These are phyloP conservation scores for Helotiales sp. DNA, from an alignment of 2,329 filamentous ascomycete species.

Conservation along the genomic window DNA sequence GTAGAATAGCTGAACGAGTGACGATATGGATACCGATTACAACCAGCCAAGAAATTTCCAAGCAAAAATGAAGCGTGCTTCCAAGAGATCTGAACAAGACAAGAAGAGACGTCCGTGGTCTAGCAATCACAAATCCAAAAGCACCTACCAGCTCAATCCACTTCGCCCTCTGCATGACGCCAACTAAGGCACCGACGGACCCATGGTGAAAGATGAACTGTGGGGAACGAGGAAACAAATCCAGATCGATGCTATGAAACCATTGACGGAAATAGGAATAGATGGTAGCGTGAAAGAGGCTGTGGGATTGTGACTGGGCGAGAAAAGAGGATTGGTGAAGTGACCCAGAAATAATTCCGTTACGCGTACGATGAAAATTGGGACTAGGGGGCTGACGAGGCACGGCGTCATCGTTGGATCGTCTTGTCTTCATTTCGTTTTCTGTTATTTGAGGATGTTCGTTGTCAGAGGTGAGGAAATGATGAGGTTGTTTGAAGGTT, in stretches of 20 bases:
- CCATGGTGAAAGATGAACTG: too few species aligned
- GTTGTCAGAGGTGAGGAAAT: not conserved
- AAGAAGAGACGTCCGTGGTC: not conserved
- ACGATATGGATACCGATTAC: not conserved
- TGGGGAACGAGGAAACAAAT: too few species aligned
- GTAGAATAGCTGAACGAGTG: not conserved
- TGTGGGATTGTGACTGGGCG: not conserved
- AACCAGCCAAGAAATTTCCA: not conserved
- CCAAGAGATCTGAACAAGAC: not conserved
- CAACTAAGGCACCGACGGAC: too few species aligned
- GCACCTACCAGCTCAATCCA: not conserved
- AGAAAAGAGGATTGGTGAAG: not conserved
- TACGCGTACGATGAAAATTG: constrained; percentile 1
- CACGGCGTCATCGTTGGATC: not conserved
- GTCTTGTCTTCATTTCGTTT: not conserved
- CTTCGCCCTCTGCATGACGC: not conserved
- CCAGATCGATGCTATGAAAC: not conserved
- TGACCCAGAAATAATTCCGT: not conserved
- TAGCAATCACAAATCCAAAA: too few species aligned
- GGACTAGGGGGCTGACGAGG: not conserved
- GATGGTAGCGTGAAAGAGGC: not conserved
- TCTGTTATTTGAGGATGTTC: not conserved
- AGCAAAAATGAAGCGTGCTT: not conserved
- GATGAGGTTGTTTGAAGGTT: not conserved
- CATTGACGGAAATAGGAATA: not conserved